phyloP scores from a whole-genome alignment of 768 basidiomycete genomes.

The Leccinum olivaceopallidum region DNA sequence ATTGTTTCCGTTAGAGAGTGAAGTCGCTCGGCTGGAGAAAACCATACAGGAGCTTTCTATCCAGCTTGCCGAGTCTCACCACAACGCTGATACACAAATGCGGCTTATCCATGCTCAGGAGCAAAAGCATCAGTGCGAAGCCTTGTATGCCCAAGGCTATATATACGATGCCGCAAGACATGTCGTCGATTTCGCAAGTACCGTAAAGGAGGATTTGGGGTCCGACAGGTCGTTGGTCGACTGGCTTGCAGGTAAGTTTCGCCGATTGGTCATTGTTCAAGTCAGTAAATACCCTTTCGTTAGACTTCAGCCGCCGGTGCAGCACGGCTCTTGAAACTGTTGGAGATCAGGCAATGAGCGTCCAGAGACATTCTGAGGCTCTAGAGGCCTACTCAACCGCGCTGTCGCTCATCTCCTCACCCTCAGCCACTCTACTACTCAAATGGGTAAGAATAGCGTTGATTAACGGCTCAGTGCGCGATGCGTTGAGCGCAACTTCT shows the following conservation, averaged over 20 bases:
- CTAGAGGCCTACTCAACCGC: neutral
- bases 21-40: neutral
- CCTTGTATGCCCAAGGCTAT: neutral
- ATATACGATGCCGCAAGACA: neutral
- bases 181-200: neutral
- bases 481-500: neutral
- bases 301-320: slow-evolving; percentile 9
- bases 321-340: neutral
- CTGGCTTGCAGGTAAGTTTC: slow-evolving; percentile 11
- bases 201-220: neutral
- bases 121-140: slow-evolving; percentile 9
- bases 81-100: neutral
- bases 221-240: neutral
- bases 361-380: neutral
- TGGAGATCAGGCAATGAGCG: neutral
- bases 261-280: rapidly evolving
- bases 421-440: neutral
- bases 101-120: slow-evolving; percentile 1
- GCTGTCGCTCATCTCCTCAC: neutral
- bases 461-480: neutral
- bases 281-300: neutral
- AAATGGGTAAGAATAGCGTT: slow-evolving; percentile 1
- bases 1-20: neutral
- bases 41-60: neutral
- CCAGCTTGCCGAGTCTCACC: neutral